phyloP scores from a whole-genome alignment of 345 rosid species.

The Pugionium cornutum region DNA sequence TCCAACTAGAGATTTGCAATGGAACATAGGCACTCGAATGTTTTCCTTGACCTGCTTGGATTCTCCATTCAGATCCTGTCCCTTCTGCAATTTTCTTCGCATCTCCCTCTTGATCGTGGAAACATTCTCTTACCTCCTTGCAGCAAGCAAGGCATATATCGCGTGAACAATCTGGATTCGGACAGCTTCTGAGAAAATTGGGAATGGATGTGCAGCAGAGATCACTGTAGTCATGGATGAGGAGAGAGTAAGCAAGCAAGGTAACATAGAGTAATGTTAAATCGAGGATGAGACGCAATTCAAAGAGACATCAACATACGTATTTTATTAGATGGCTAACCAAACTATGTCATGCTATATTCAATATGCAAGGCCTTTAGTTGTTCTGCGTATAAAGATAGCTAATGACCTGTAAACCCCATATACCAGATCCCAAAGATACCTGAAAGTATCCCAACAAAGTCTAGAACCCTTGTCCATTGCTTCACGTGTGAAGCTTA shows the following conservation, averaged over 20 bases:
- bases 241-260: constrained; percentile 1
- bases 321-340: neutral
- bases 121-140: constrained; percentile 51
- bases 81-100: constrained; percentile 22
- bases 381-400: neutral
- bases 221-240: constrained; percentile 26
- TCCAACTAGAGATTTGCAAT: constrained; percentile 42
- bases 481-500: no score
- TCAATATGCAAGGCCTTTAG: neutral
- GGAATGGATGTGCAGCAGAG: constrained; percentile 63
- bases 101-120: constrained; percentile 34
- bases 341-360: neutral
- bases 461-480: neutral
- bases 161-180: constrained; percentile 41
- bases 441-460: neutral
- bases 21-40: constrained; percentile 10
- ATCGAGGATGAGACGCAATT: constrained; percentile 3
- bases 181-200: constrained; percentile 58
- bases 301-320: constrained; percentile 8
- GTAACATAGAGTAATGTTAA: constrained; percentile 6
- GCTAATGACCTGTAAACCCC: neutral
- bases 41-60: constrained; percentile 11
- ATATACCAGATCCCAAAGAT: neutral
- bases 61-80: neutral
- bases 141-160: constrained; percentile 68